A percentile compares a stretch with the other conserved stretches of the same genome.
These are phyloP conservation scores for Eremothecium cymbalariae DNA, from an alignment of 1,139 yeast species.

Conservation along the genomic window DNA sequence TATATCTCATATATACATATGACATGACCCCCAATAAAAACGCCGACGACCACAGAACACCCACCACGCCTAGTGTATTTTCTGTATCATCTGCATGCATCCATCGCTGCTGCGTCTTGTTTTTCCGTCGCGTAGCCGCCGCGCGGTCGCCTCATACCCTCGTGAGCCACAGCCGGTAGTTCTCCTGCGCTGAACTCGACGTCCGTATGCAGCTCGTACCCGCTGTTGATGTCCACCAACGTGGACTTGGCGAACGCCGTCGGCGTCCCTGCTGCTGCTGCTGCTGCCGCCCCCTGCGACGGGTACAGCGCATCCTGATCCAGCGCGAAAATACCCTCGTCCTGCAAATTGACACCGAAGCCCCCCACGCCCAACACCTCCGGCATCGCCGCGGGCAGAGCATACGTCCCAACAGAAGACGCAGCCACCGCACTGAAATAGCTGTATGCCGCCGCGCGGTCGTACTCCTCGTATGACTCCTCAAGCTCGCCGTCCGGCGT, in stretches of 20 bases:
- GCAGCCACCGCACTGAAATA: too few relatives aligned
- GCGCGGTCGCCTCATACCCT: constrained; percentile 11
- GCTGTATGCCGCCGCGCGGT: too few relatives aligned
- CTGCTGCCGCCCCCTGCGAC: constrained; percentile 2
- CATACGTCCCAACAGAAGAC: too few relatives aligned
- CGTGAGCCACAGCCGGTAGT: constrained; percentile 24
- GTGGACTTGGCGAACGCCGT: constrained; percentile 5
- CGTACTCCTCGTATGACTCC: not conserved
- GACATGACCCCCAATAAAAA: not conserved
- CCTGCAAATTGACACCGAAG: too few relatives aligned
- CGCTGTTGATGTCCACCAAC: constrained; percentile 2
- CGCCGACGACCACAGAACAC: not conserved
- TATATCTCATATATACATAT: not conserved
- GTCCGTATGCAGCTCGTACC: constrained; percentile 7
- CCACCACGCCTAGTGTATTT: not conserved
- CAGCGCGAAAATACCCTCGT: constrained; percentile 9
- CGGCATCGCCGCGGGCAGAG: too few relatives aligned
- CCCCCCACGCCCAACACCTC: too few relatives aligned
- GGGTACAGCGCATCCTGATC: constrained; percentile 6
- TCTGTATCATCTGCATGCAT: not conserved
- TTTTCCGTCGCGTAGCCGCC: not conserved
- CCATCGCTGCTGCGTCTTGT: not conserved
- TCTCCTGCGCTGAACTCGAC: constrained; percentile 23
- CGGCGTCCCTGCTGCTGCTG: not conserved
- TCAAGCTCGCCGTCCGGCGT: not conserved